Conservation (phyloP, 106 monocot species). For the Dioscorea alata region DNA sequence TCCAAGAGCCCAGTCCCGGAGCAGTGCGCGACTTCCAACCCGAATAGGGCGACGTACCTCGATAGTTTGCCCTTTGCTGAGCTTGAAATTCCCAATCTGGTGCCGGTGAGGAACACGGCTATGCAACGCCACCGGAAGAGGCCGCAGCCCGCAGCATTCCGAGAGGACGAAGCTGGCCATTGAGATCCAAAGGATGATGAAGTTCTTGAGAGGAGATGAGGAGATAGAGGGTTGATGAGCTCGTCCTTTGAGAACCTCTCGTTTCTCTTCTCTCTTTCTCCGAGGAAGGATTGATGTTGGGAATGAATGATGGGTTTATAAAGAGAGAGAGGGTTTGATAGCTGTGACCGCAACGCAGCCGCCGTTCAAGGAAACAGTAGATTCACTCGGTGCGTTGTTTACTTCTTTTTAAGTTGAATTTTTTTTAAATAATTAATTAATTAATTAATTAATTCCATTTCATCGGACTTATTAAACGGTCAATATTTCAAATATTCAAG, state of each 20-base stretch:
- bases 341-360: too few relatives aligned
- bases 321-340: too few relatives aligned
- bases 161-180: conserved; percentile 50
- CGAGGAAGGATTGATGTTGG: not conserved
- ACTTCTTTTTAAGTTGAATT: too few relatives aligned
- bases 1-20: conserved; percentile 29
- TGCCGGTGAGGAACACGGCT: not conserved
- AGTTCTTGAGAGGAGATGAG: not conserved
- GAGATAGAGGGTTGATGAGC: not conserved
- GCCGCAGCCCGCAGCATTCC: conserved; percentile 33
- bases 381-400: too few relatives aligned
- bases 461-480: too few relatives aligned
- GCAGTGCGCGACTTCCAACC: conserved; percentile 9
- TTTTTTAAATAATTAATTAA: too few relatives aligned
- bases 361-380: too few relatives aligned
- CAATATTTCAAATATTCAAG: too few relatives aligned
- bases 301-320: not conserved
- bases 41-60: conserved; percentile 2
- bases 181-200: not conserved
- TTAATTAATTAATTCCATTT: too few relatives aligned
- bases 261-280: conserved; percentile 5
- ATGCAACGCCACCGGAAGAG: conserved; percentile 7
- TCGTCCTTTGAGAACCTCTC: not conserved
- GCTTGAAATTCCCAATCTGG: not conserved
- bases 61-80: not conserved